phyloP scores from a whole-genome alignment of 2,329 filamentous ascomycete species.

The Colletotrichum gloeosporioides region DNA sequence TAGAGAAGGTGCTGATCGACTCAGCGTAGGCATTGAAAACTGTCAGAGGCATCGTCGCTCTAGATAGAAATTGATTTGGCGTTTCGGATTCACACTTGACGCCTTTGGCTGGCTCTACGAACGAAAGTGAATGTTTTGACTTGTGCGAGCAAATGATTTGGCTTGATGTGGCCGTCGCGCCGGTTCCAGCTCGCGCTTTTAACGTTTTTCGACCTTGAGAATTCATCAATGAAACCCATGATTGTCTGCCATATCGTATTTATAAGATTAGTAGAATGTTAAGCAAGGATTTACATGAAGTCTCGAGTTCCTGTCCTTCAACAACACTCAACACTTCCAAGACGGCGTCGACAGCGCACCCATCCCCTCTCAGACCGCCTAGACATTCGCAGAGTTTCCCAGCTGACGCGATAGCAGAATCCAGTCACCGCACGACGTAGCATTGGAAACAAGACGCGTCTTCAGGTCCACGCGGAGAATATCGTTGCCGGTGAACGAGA shows the following conservation, averaged over 20 bases:
- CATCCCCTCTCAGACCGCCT: rapidly evolving
- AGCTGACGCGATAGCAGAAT: background rate
- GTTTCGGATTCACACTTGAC: background rate
- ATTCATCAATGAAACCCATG: background rate
- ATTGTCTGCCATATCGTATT: background rate
- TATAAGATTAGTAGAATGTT: background rate
- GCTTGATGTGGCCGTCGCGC: background rate
- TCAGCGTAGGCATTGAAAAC: background rate
- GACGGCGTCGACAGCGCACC: background rate
- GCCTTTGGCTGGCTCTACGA: rapidly evolving
- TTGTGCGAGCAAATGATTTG: background rate
- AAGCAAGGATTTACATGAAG: background rate
- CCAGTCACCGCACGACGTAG: background rate
- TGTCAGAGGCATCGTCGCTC: background rate
- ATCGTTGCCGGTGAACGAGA: conserved; percentile 4
- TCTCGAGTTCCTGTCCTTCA: background rate
- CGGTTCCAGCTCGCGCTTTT: background rate
- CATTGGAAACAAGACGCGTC: conserved; percentile 1
- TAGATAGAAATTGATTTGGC: background rate
- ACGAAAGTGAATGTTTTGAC: rapidly evolving
- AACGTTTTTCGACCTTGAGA: background rate
- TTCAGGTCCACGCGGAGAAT: background rate
- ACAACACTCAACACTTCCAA: no score
- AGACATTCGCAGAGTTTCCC: background rate
- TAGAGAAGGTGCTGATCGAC: conserved; percentile 35